These are phyloP conservation scores for Gremmenia infestans DNA, from an alignment of 2,329 filamentous ascomycete genomes.

Conservation along the genomic window DNA sequence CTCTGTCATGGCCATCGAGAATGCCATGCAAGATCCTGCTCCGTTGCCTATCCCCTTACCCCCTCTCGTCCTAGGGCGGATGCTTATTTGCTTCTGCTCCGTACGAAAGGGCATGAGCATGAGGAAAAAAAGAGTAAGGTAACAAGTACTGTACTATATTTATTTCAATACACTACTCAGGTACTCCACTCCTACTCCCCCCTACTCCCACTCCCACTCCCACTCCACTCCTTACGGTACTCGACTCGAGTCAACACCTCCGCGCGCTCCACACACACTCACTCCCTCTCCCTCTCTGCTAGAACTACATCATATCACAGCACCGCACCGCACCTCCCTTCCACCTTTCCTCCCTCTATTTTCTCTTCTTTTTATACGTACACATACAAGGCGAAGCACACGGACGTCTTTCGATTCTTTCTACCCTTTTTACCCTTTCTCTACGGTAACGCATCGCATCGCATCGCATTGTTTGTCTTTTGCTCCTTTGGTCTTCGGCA, in stretches of 20 bases:
- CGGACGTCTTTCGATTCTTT: constrained; percentile 23
- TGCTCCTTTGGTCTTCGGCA: too few relatives aligned
- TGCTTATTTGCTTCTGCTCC: neutral
- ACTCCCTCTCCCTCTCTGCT: too few relatives aligned
- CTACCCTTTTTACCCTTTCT: neutral
- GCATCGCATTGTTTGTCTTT: too few relatives aligned
- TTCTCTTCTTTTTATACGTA: constrained; percentile 12
- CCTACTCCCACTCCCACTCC: too few relatives aligned
- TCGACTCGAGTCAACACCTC: too few relatives aligned
- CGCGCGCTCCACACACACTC: too few relatives aligned
- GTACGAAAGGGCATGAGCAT: neutral
- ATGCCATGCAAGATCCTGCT: neutral
- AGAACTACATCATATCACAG: too few relatives aligned
- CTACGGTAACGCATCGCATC: too few relatives aligned
- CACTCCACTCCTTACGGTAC: too few relatives aligned
- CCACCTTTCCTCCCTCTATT: neutral
- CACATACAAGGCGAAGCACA: constrained; percentile 19
- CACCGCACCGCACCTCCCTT: neutral
- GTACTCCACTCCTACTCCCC: too few relatives aligned
- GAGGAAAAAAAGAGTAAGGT: neutral
- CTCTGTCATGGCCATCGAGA: neutral
- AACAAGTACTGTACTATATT: too few relatives aligned
- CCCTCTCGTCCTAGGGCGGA: neutral
- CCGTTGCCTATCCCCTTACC: neutral
- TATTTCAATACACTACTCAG: too few relatives aligned